phyloP scores from a whole-genome alignment of 2,329 filamentous ascomycete species.

The Sporothrix protearum region DNA sequence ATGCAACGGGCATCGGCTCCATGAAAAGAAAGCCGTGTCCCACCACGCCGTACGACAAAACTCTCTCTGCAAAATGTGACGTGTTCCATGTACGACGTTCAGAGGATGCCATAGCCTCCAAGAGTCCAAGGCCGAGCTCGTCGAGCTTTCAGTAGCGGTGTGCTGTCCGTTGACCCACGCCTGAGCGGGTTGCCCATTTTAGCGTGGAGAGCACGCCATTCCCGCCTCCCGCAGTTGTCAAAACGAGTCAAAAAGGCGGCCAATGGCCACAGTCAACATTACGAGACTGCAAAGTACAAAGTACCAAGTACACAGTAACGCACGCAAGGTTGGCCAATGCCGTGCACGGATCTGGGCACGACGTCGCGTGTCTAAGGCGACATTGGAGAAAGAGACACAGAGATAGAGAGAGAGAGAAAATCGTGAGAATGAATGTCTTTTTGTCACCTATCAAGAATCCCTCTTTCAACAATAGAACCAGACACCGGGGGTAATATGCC shows the following conservation, averaged over 20 bases:
- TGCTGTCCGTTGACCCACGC: neutral
- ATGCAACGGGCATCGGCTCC: neutral
- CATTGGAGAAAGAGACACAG: no score
- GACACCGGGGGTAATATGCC: slow-evolving; percentile 4
- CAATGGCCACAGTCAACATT: neutral
- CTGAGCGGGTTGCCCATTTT: neutral
- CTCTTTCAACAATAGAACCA: neutral
- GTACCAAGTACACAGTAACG: no score
- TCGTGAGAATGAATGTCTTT: neutral
- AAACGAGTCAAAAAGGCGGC: neutral
- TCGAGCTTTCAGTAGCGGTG: neutral
- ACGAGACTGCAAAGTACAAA: no score
- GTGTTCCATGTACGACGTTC: neutral
- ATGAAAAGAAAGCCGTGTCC: neutral
- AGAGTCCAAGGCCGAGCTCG: no score
- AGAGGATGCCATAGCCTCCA: no score
- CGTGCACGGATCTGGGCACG: neutral
- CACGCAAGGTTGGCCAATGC: slow-evolving; percentile 3
- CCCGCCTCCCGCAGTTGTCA: neutral
- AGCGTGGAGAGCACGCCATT: slow-evolving; percentile 9
- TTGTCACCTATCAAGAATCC: neutral
- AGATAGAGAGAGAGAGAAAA: no score
- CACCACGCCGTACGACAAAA: no score
- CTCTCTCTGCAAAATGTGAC: no score
- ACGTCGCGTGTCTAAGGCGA: neutral